phyloP scores from a whole-genome alignment of 2,329 filamentous ascomycete genomes.

The Taxawa tesnikishii region DNA sequence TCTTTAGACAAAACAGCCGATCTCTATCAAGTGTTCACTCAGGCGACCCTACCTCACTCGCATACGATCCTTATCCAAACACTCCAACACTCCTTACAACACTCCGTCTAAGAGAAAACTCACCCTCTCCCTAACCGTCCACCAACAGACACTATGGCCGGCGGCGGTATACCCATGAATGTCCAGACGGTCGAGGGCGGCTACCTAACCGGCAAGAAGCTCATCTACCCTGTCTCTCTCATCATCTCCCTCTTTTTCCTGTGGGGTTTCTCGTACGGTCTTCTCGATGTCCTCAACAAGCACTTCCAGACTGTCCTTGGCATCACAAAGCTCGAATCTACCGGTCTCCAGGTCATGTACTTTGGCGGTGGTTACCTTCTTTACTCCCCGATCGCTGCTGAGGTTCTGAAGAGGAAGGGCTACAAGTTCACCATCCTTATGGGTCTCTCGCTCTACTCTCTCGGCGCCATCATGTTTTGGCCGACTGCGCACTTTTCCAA shows the following conservation, averaged over 20 bases:
- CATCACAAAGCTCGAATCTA: slow-evolving; percentile 28
- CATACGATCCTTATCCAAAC: no score
- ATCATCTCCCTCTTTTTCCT: slow-evolving; percentile 37
- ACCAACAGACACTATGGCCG: slow-evolving; percentile 23
- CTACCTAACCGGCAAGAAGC: slow-evolving; percentile 30
- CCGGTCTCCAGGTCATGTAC: slow-evolving; percentile 30
- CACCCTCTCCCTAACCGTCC: no score
- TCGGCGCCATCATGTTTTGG: slow-evolving; percentile 27
- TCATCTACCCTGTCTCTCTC: slow-evolving; percentile 36
- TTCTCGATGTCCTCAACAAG: slow-evolving; percentile 23
- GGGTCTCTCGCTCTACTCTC: slow-evolving; percentile 22
- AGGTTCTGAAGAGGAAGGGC: slow-evolving; percentile 29
- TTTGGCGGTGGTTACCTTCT: slow-evolving; percentile 30
- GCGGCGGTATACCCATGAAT: slow-evolving; percentile 24
- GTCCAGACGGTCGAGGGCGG: slow-evolving; percentile 24
- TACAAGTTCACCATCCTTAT: slow-evolving; percentile 34
- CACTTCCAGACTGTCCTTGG: slow-evolving; percentile 23
- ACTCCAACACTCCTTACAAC: no score
- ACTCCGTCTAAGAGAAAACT: no score
- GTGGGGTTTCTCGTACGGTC: slow-evolving; percentile 25
- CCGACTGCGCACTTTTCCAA: slow-evolving; percentile 22
- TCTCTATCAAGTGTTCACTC: no score
- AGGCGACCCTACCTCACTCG: no score
- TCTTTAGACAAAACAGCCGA: no score
- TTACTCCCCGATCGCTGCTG: slow-evolving; percentile 29